A percentile compares a stretch with the other conserved stretches of the same genome.
These are phyloP conservation scores for Urochloa ruziziensis DNA, from an alignment of 176 grass and related monocot species.

Conservation along the genomic window DNA sequence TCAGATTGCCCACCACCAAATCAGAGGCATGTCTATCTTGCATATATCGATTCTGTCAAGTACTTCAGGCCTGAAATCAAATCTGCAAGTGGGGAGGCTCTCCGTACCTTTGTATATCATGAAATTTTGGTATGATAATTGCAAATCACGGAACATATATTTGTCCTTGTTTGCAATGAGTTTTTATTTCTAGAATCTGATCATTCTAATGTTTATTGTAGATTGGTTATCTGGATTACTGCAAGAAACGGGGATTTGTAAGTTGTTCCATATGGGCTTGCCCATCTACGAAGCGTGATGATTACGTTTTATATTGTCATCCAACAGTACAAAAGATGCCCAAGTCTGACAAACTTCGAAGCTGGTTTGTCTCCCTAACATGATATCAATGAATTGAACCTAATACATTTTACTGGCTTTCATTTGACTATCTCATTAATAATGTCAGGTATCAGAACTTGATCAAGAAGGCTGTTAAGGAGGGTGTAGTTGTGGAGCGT, in stretches of 20 bases:
- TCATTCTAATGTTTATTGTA: constrained; percentile 27
- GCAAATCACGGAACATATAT: not conserved
- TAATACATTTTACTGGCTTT: constrained; percentile 25
- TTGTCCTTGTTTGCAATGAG: constrained; percentile 22
- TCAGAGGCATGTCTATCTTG: constrained; percentile 81
- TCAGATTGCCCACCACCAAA: constrained; percentile 74
- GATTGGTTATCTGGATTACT: constrained; percentile 95
- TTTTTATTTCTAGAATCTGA: constrained; percentile 12
- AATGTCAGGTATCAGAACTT: constrained; percentile 81
- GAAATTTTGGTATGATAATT: constrained; percentile 84
- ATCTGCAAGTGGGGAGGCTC: constrained; percentile 79
- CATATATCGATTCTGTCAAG: constrained; percentile 97
- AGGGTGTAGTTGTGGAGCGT: constrained; percentile 74
- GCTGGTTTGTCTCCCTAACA: constrained; percentile 50
- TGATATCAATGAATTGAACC: not conserved
- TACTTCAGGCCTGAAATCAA: constrained; percentile 91
- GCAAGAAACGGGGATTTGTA: constrained; percentile 82
- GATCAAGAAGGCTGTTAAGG: constrained; percentile 73
- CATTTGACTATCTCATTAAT: constrained; percentile 18
- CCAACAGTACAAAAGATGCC: constrained; percentile 89
- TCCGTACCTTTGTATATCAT: constrained; percentile 93
- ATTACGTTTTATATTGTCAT: constrained; percentile 98
- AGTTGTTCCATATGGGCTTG: constrained; percentile 98
- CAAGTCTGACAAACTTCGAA: constrained; percentile 87
- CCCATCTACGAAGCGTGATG: constrained; percentile 86